Base-by-base conservation (phyloP, 305 asterid genomes). In the Caryopteris hybrid region DNA sequence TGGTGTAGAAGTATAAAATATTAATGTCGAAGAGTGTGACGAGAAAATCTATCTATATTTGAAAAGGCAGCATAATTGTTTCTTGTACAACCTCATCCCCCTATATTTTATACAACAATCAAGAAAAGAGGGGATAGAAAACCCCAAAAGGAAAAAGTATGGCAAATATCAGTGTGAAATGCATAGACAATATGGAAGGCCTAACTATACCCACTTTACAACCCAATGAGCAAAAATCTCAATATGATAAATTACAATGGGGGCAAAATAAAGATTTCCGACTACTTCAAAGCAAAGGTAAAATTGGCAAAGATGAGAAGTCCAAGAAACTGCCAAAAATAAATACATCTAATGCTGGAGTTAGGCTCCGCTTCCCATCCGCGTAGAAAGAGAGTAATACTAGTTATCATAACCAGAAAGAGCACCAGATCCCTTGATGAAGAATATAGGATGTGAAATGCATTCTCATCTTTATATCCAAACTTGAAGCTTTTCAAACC, bases 161-260 rank as follows among this genome's bases (percentile, higher is more conserved):
- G 57, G 17, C 64, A 47, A 59, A 56, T 29, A 66, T 27, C 61
- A 57, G 20, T 3, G 31, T 27, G 46, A 67, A 34, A 58, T 43
- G 64, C 63, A 64, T 14, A 50, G 59, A 77, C 60, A 64, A 60
- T 25, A 20, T 11, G 50, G 47, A 68, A 23, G 66, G 66, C 80
- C 85, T 70, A 74, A 53, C 82, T 74, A 77, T 36, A 73, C 75
- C 77, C 74, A 69, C 80, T 77, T 64, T 74, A 77, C 85, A 80
- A 60, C 72, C 76, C 76, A 71, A 71, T 62, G 21, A 45, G 51
- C 72, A 48, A 72, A 80, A 72, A 78, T 75, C 81, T 80, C 43
- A 50, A 50, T 39, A 64, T 21, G 27, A 51, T 53, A 68, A 71
- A 66, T 64, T 74, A 69, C 80, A 71, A 6, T 18, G 74, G 22